Evolutionary conservation across 345 rosid genomes (phyloP), one percentile per base, ranked within the genome.

Genomic region (Euphorbia lathyris): DNA sequence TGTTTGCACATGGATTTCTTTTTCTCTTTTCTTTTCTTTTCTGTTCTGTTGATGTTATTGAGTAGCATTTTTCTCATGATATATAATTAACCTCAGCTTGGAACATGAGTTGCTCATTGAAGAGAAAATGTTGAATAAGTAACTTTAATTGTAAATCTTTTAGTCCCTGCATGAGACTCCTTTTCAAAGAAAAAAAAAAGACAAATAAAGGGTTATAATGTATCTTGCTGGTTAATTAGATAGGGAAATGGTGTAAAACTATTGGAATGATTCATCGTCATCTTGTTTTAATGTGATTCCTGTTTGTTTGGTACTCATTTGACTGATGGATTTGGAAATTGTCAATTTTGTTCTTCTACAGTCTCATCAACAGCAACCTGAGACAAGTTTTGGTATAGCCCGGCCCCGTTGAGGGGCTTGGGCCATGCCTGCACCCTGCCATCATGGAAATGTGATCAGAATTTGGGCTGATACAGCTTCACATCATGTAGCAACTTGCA

Each of bases 381-480:
- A 90, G 75, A 79, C 88, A 23, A 86, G 84, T 86, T 88, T 85
- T 82, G 96, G 88, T 77, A 83, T 88, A 75, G 93, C 96, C 84
- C 96, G 93, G 91, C 96, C 96, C 91, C 88, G 86, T 23, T 88
- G 89, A 90, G 92, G 96, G 90, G 91, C 89, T 80, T 79, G 90
- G 93, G 86, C 93, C 81, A 76, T 88, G 96, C 93, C 93, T 90
- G 96, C 93, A 82, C 83, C 74, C 77, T 78, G 81, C 75, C 68
- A 64, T 63, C 38, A 34, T 56, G 68, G 70, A 67, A 71, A 43
- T 20, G 42, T 65, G 71, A 66, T 65, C 73, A 69, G 71, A 72
- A 60, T 57, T 53, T 27, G 23, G 66, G 79, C 63, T 64, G 50
- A 23, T 71, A 16, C 67, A 36, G 65, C 42, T 32, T 40, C 1